Evolutionary conservation across 2,329 filamentous ascomycete genomes (phyloP), one percentile per base, ranked within the genome.

Genomic region (Chrysosporium keratinophilum): DNA sequence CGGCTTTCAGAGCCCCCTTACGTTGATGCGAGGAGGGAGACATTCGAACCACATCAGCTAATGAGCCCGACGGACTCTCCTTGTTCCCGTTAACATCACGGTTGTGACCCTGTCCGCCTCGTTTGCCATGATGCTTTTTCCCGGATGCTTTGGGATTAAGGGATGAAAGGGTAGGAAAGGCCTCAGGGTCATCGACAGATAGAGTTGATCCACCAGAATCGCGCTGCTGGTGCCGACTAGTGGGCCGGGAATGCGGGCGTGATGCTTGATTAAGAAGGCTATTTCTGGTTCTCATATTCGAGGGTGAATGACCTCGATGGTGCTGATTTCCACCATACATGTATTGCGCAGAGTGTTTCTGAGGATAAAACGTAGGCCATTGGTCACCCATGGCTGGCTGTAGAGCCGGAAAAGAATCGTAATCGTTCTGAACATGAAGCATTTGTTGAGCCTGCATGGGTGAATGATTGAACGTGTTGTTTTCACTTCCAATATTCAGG

Each of bases 11-110:
- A 76, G 78, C 43, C 77, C 77, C 59, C 54, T 71, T 73, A 6
- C 75, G 73, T 43, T 50, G 52, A 48, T 70, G 72, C n/a, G 89
- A 88, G 6, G 88, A 89, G 0, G 91, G 89, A 4, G 88, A 87
- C 87, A 95, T 94, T 67, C 91, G 93, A 55, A 97, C 89, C 55
- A 97, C 85, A 69, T 97, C 93, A 35, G 91, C 91, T 50, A 98
- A 75, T 17, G 88, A 95, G 63, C 82, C 88, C 1, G 88, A 83
- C 0, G 74, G 69, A 28, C 80, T 83, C 57, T 88, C 84, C 63
- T 85, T 88, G 62, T 80, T 79, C 6, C 73, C 73, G 63, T 84
- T 65, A 17, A 59, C 54, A 20, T 69, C 67, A 12, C 64, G 84
- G 10, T 83, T 82, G 65, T 93, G 87, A 0, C 84, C 84, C 65